phyloP scores from a whole-genome alignment of 768 basidiomycete species.

The Mycena leptocephala region DNA sequence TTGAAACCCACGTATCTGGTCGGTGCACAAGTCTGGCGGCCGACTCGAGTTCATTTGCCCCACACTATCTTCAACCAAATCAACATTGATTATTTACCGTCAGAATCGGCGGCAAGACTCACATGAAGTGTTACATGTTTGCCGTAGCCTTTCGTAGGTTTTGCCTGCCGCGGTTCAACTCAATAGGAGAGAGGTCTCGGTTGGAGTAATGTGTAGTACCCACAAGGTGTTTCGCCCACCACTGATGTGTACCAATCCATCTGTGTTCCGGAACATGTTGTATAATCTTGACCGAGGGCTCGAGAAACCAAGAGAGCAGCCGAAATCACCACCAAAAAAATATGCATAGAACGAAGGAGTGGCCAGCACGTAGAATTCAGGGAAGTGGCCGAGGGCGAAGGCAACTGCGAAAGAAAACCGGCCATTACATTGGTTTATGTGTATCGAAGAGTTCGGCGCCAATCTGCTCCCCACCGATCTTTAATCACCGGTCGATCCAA shows the following conservation, averaged over 20 bases:
- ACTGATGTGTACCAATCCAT: slow-evolving; percentile 44
- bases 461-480: too few species aligned
- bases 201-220: slow-evolving; percentile 18
- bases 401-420: too few species aligned
- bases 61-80: slow-evolving; percentile 36
- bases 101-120: slow-evolving; percentile 2
- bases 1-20: slow-evolving; percentile 37
- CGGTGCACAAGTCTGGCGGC: slow-evolving; percentile 44
- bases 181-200: neutral
- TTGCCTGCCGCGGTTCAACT: slow-evolving; percentile 23
- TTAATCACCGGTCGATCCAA: too few species aligned
- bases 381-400: too few species aligned
- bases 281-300: slow-evolving; percentile 11
- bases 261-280: slow-evolving; percentile 39
- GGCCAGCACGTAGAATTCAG: neutral
- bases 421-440: too few species aligned
- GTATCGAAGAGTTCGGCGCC: too few species aligned
- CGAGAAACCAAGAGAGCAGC: neutral
- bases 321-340: neutral
- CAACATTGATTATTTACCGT: neutral
- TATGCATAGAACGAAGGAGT: neutral
- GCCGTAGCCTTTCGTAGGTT: slow-evolving; percentile 45
- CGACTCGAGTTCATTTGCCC: slow-evolving; percentile 36
- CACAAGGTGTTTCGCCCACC: slow-evolving; percentile 47
- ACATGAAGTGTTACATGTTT: slow-evolving; percentile 44